A percentile compares a stretch with the other conserved stretches of the same genome.
phyloP scores from a whole-genome alignment of 805 yeast genomes.

The Saturnispora halmiae region DNA sequence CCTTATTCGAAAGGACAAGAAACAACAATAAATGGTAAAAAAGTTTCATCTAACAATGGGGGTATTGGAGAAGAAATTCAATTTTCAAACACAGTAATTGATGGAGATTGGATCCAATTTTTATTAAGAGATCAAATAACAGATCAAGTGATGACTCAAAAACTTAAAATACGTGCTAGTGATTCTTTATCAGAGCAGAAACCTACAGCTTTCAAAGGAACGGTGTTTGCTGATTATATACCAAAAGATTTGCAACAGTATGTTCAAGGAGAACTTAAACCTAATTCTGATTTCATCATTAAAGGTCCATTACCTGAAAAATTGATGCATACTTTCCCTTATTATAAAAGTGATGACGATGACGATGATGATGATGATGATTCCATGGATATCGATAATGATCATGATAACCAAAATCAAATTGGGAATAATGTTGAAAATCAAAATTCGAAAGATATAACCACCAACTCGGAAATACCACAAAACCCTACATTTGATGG shows the following conservation, averaged over 20 bases:
- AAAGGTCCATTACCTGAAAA: constrained; percentile 30
- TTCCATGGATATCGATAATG: neutral
- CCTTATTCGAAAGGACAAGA: constrained; percentile 11
- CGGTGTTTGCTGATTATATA: constrained; percentile 21
- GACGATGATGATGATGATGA: constrained; percentile 9
- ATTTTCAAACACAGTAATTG: constrained; percentile 16
- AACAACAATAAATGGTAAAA: neutral
- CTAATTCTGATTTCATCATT: constrained; percentile 25
- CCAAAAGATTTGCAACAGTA: constrained; percentile 23
- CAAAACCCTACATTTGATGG: neutral
- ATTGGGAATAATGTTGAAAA: too few species aligned
- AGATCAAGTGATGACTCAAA: constrained; percentile 9
- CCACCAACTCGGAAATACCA: constrained; percentile 6
- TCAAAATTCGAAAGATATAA: too few species aligned
- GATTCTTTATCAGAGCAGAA: constrained; percentile 14
- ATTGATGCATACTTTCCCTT: constrained; percentile 26
- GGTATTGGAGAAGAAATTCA: constrained; percentile 1
- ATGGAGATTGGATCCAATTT: constrained; percentile 29
- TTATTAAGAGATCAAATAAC: constrained; percentile 22
- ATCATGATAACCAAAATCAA: constrained; percentile 1
- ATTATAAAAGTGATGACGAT: constrained; percentile 24
- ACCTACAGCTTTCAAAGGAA: constrained; percentile 19
- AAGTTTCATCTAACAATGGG: neutral
- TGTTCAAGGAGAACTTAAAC: constrained; percentile 14
- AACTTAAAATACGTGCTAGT: neutral